Evolutionary conservation across 2,329 filamentous ascomycete species (phyloP).

Genomic region (Monosporascus sp.): DNA sequence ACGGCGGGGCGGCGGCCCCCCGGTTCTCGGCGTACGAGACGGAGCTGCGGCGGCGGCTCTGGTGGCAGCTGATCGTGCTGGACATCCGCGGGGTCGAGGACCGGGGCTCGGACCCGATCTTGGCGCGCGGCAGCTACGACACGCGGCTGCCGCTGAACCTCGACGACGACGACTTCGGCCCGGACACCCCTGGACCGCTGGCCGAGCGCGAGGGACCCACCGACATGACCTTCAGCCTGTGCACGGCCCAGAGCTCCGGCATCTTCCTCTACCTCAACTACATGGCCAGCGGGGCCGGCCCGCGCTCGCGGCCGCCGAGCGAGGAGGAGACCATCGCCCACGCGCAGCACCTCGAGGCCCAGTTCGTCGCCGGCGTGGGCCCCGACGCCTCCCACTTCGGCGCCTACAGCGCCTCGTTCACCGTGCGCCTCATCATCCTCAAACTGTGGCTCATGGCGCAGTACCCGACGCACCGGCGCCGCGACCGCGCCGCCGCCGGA

Average conservation of each 20-base stretch:
- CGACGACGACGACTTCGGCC: conserved; percentile 46
- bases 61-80: conserved; percentile 58
- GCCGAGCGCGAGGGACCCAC: conserved; percentile 31
- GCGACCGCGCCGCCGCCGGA: conserved; percentile 15
- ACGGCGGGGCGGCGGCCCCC: background rate
- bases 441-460: conserved; percentile 42
- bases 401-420: conserved; percentile 32
- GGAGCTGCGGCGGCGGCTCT: conserved; percentile 55
- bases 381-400: conserved; percentile 26
- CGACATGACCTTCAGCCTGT: conserved; percentile 35
- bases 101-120: conserved; percentile 41
- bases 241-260: conserved; percentile 33
- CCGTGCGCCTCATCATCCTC: conserved; percentile 37
- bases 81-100: conserved; percentile 52
- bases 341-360: conserved; percentile 32
- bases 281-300: conserved; percentile 15
- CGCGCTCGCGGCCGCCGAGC: conserved; percentile 12
- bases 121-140: conserved; percentile 37
- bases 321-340: conserved; percentile 36
- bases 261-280: conserved; percentile 35
- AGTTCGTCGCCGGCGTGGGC: conserved; percentile 32
- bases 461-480: conserved; percentile 35
- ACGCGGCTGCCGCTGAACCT: conserved; percentile 46
- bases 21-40: conserved; percentile 44
- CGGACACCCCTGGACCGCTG: conserved; percentile 29